These are phyloP conservation scores for Diaporthe amygdali DNA, from an alignment of 2,329 filamentous ascomycete species.

Conservation along the genomic window DNA sequence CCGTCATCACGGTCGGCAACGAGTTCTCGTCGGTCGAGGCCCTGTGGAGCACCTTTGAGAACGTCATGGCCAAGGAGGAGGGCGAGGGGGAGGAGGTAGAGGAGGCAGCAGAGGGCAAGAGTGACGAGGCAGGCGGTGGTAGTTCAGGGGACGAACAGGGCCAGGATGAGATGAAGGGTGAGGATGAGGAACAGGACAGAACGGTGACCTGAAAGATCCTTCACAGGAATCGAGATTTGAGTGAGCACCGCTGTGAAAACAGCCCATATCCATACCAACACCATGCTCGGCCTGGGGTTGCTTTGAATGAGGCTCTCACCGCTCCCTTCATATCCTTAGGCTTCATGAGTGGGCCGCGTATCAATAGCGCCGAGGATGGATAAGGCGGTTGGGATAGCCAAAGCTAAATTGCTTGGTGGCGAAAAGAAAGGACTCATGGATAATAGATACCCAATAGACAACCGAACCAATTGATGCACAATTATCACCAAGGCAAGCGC, in stretches of 20 bases:
- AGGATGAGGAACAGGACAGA: background rate
- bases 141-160: background rate
- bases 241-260: background rate
- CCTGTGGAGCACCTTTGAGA: conserved; percentile 96
- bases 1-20: conserved; percentile 91
- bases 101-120: conserved; percentile 31
- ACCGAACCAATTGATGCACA: background rate
- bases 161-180: background rate
- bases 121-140: background rate
- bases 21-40: conserved; percentile 98
- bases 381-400: background rate
- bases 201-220: background rate
- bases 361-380: background rate
- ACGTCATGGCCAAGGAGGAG: conserved; percentile 82
- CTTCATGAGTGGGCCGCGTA: background rate
- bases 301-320: conserved; percentile 1
- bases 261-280: background rate
- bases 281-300: background rate
- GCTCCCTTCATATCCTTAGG: background rate
- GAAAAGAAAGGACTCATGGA: background rate
- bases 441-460: background rate
- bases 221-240: background rate
- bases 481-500: background rate
- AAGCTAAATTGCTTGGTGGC: background rate
- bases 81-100: conserved; percentile 39